Evolutionary conservation across 192 early-diverging fungal genomes (phyloP).

Genomic region (Backusella morwellensis): DNA sequence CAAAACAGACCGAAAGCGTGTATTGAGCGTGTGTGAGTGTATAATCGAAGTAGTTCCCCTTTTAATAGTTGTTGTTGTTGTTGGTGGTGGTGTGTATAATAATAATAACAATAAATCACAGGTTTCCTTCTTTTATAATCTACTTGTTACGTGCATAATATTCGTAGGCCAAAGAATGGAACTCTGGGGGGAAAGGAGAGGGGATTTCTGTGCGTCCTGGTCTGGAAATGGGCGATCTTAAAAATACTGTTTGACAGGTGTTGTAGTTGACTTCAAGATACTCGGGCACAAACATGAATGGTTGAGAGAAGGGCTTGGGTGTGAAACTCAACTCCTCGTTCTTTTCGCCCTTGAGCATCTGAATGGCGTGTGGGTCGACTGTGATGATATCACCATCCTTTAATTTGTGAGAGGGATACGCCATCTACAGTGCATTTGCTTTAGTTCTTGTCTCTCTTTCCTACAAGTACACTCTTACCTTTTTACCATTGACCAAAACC

Average conservation of each 20-base stretch:
- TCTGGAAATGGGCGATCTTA: constrained; percentile 85
- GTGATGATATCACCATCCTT: constrained; percentile 88
- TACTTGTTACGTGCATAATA: constrained; percentile 69
- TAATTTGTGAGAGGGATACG: constrained; percentile 71
- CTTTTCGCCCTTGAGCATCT: constrained; percentile 56
- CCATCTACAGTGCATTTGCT: constrained; percentile 43
- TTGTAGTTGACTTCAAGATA: constrained; percentile 98
- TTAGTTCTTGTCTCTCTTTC: neutral
- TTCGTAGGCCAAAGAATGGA: constrained; percentile 89
- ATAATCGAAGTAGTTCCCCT: neutral
- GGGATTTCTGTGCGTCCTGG: constrained; percentile 88
- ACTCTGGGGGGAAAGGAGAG: constrained; percentile 87
- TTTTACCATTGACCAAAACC: constrained; percentile 89
- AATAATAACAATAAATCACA: neutral
- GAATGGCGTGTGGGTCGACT: constrained; percentile 74
- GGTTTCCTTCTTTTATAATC: neutral
- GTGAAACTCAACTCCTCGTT: constrained; percentile 57
- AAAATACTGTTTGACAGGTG: constrained; percentile 84
- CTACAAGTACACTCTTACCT: constrained; percentile 44
- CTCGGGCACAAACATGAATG: constrained; percentile 94
- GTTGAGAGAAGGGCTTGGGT: constrained; percentile 77
- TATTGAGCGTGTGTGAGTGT: neutral
- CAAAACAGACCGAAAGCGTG: neutral
- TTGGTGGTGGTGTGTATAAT: neutral
- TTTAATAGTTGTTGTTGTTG: neutral